phyloP scores from a whole-genome alignment of 768 basidiomycete species.

The Tricholoma sp. region DNA sequence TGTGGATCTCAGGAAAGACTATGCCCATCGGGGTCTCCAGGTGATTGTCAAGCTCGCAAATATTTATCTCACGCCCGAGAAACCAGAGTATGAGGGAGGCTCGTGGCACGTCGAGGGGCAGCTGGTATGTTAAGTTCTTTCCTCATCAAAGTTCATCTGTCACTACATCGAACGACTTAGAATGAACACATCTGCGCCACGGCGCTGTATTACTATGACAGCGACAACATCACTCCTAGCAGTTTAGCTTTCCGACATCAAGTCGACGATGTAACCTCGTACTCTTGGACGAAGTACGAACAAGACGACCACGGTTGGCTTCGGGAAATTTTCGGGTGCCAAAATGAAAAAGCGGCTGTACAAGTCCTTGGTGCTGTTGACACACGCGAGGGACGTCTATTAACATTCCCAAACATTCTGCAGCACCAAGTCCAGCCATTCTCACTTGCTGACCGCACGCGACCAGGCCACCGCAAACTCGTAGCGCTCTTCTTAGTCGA shows the following conservation, averaged over 20 bases:
- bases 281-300: background rate
- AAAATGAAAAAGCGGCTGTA: constrained; percentile 1
- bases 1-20: constrained; percentile 9
- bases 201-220: constrained; percentile 20
- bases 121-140: constrained; percentile 9
- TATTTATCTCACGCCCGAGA: constrained; percentile 31
- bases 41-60: constrained; percentile 29
- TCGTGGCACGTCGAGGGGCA: constrained; percentile 35
- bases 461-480: constrained; percentile 13
- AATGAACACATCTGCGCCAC: constrained; percentile 22
- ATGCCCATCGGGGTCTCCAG: constrained; percentile 17
- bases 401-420: constrained; percentile 14
- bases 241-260: constrained; percentile 25
- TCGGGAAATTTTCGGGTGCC: background rate
- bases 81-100: constrained; percentile 30
- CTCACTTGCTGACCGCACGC: constrained; percentile 7
- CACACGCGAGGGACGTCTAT: constrained; percentile 9
- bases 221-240: constrained; percentile 24
- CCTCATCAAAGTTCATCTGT: background rate
- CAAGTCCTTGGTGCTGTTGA: background rate
- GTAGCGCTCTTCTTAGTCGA: constrained; percentile 17
- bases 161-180: constrained; percentile 1
- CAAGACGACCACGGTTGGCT: background rate
- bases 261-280: background rate
- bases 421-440: constrained; percentile 11